These are phyloP conservation scores for Alternaria infectoria DNA, from an alignment of 2,329 filamentous ascomycete genomes.

Conservation along the genomic window DNA sequence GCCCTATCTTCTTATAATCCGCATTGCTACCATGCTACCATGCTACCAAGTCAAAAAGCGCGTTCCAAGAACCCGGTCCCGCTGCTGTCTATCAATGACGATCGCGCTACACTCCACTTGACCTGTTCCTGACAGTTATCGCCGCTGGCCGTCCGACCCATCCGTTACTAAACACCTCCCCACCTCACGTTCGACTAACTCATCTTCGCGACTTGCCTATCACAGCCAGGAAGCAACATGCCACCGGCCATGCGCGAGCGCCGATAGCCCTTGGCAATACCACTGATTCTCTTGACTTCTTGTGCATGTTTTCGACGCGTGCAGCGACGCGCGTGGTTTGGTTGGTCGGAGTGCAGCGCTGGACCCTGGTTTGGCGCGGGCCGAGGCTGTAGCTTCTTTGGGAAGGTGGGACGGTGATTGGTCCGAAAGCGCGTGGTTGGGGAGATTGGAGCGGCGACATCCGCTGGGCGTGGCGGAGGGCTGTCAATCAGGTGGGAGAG, in stretches of 20 bases:
- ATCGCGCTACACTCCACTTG: conserved; percentile 1
- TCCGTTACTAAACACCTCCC: background rate
- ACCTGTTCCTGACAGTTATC: conserved; percentile 4
- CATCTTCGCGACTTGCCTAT: background rate
- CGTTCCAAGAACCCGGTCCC: conserved; percentile 7
- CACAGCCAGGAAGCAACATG: background rate
- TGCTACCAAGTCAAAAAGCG: background rate
- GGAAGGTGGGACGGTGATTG: conserved; percentile 16
- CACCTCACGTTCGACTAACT: background rate
- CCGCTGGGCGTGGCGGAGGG: background rate
- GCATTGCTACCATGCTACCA: background rate
- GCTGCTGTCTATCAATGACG: background rate
- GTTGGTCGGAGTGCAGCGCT: background rate
- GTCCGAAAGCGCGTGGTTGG: background rate
- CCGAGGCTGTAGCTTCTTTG: conserved; percentile 9
- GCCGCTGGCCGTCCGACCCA: background rate
- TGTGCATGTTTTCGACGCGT: background rate
- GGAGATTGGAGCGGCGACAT: conserved; percentile 10
- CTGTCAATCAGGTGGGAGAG: background rate
- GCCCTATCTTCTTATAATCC: background rate
- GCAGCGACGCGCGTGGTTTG: background rate
- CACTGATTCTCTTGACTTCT: background rate
- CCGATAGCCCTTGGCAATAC: background rate
- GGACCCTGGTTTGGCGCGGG: background rate
- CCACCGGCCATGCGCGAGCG: background rate